phyloP scores from a whole-genome alignment of 805 yeast species.

The Starmerella powellii region DNA sequence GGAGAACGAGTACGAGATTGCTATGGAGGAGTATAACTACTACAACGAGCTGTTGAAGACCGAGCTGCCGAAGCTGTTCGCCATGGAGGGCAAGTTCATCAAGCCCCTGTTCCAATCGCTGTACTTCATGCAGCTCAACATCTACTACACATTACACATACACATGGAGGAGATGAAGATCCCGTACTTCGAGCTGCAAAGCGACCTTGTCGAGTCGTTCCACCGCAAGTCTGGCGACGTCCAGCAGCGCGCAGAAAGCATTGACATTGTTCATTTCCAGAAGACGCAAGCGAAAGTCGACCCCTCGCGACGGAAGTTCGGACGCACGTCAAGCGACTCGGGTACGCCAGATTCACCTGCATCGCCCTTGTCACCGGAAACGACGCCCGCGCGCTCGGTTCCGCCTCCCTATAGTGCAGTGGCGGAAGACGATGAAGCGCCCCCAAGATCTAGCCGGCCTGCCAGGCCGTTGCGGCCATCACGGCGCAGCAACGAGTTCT shows the following conservation, averaged over 20 bases:
- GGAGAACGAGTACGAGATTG: constrained; percentile 78
- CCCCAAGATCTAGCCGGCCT: too few relatives aligned
- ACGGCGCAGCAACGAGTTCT: too few relatives aligned
- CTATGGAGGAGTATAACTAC: constrained; percentile 91
- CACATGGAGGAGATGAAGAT: constrained; percentile 94
- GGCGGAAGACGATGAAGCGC: too few relatives aligned
- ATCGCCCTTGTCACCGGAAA: not conserved
- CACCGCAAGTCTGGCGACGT: constrained; percentile 73
- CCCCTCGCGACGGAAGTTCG: constrained; percentile 62
- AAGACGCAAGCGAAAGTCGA: constrained; percentile 66
- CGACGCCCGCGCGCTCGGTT: too few relatives aligned
- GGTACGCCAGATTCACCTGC: not conserved
- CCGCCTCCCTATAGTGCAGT: too few relatives aligned
- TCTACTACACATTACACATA: constrained; percentile 81
- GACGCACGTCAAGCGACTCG: constrained; percentile 14
- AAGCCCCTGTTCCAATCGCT: constrained; percentile 87
- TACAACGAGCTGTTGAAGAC: constrained; percentile 87
- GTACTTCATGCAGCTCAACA: constrained; percentile 95
- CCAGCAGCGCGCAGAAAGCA: constrained; percentile 77
- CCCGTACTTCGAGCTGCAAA: constrained; percentile 79
- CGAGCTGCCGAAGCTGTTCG: constrained; percentile 79
- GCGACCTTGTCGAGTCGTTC: constrained; percentile 76
- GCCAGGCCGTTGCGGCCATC: too few relatives aligned
- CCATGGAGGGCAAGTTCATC: constrained; percentile 81
- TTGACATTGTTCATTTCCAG: constrained; percentile 72